Conservation (phyloP, 2,329 filamentous ascomycete species). For the Albifimbria verrucaria region DNA sequence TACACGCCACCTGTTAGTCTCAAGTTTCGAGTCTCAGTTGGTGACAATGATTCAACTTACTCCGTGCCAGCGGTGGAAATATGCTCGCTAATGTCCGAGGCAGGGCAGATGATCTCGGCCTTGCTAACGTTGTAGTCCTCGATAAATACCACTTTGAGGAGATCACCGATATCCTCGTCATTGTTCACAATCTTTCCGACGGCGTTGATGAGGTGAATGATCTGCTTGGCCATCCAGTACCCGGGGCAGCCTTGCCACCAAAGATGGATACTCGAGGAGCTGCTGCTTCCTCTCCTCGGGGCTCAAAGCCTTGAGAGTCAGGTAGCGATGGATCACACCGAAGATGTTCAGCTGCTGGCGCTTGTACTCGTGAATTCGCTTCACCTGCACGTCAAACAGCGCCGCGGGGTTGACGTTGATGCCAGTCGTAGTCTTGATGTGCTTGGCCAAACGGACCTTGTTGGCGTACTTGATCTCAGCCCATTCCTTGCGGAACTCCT, state of each 20-base stretch:
- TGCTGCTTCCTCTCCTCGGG: constrained; percentile 83
- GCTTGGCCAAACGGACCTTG: constrained; percentile 87
- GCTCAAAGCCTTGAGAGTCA: constrained; percentile 81
- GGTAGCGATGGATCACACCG: constrained; percentile 91
- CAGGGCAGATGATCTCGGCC: constrained; percentile 92
- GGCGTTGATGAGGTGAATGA: constrained; percentile 93
- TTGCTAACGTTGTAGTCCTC: constrained; percentile 99
- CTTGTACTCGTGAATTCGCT: constrained; percentile 99
- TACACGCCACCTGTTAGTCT: constrained; percentile 16
- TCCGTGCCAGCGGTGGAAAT: constrained; percentile 98
- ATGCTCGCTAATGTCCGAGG: constrained; percentile 95
- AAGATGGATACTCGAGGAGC: constrained; percentile 88
- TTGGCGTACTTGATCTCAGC: constrained; percentile 95
- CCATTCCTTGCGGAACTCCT: constrained; percentile 91
- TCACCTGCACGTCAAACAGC: constrained; percentile 96
- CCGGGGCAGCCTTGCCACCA: constrained; percentile 94
- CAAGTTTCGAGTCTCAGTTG: background rate
- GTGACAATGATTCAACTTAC: constrained; percentile 34
- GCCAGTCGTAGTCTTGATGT: constrained; percentile 79
- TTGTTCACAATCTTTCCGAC: constrained; percentile 90
- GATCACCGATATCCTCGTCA: constrained; percentile 85
- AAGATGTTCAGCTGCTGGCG: constrained; percentile 99
- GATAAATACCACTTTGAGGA: constrained; percentile 95
- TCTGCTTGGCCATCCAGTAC: constrained; percentile 99
- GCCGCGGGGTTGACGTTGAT: constrained; percentile 82